Conservation (phyloP, 192 early-diverging fungal species). For the Chytriomyces confervae region DNA sequence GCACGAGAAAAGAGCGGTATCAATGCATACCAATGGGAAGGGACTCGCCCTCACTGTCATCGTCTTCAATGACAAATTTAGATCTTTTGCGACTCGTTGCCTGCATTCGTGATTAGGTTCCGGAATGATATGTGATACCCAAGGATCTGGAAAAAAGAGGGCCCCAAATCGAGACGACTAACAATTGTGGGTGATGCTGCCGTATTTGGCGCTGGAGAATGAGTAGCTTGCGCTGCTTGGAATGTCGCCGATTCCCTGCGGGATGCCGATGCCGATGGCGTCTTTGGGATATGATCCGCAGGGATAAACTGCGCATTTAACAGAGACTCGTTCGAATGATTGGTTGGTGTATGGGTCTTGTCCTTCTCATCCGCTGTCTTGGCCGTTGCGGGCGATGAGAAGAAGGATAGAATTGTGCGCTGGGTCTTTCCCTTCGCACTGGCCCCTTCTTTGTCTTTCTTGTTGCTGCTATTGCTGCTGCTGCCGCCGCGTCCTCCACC, state of each 20-base stretch:
- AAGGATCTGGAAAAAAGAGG: background rate
- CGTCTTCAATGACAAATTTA: background rate
- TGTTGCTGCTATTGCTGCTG: no score
- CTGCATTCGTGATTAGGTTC: background rate
- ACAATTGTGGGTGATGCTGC: no score
- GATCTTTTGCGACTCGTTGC: background rate
- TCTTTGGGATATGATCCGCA: background rate
- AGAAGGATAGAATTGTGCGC: constrained; percentile 32
- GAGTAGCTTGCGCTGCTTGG: no score
- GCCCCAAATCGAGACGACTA: background rate
- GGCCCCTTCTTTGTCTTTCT: no score
- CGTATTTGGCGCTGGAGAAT: no score
- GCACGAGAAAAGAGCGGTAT: background rate
- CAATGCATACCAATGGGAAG: background rate
- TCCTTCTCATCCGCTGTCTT: background rate
- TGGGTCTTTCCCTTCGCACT: background rate
- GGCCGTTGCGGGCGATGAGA: background rate
- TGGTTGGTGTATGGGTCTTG: background rate
- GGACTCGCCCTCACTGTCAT: background rate
- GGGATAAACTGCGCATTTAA: background rate
- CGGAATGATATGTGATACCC: background rate
- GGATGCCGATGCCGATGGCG: background rate
- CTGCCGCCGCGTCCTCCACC: no score
- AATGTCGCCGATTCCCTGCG: no score
- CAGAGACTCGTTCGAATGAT: background rate